A percentile compares a stretch with the other conserved stretches of the same genome.
These are phyloP conservation scores for Digitaria exilis DNA, from an alignment of 202 grass and related monocot species.

Conservation along the genomic window DNA sequence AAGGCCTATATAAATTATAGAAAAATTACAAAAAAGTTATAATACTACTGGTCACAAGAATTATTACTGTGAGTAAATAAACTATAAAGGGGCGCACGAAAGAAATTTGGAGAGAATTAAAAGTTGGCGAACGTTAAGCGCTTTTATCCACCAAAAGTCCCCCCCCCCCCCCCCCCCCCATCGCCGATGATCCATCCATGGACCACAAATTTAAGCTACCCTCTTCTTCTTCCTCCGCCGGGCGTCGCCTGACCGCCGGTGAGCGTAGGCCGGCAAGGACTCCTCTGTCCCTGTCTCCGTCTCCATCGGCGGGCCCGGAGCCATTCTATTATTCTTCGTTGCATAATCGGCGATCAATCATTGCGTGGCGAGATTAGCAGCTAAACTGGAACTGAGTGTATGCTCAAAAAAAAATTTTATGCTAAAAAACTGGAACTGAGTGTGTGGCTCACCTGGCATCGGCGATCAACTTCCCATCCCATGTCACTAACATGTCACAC, in stretches of 20 bases:
- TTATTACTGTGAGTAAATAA: too few species aligned
- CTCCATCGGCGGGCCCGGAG: constrained; percentile 9
- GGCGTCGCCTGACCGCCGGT: constrained; percentile 22
- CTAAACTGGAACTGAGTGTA: not conserved
- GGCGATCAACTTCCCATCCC: not conserved
- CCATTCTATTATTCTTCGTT: not conserved
- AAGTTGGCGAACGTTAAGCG: too few species aligned
- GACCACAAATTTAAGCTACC: constrained; percentile 28
- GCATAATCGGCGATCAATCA: constrained; percentile 5
- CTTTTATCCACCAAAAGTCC: too few species aligned
- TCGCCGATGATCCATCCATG: not conserved
- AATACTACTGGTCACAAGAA: too few species aligned
- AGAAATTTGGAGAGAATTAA: not conserved
- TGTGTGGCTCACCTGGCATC: not conserved
- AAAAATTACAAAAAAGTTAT: too few species aligned
- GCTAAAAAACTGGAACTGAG: too few species aligned
- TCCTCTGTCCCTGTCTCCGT: not conserved
- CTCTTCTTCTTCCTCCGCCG: not conserved
- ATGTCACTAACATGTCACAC: too few species aligned
- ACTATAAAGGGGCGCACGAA: too few species aligned
- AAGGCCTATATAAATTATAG: too few species aligned
- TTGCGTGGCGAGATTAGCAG: not conserved
- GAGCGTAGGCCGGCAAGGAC: not conserved
- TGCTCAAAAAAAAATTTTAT: too few species aligned
- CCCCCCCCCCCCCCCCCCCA: too few species aligned